phyloP scores from a whole-genome alignment of 2,329 filamentous ascomycete genomes.

The Apiospora phragmitis region DNA sequence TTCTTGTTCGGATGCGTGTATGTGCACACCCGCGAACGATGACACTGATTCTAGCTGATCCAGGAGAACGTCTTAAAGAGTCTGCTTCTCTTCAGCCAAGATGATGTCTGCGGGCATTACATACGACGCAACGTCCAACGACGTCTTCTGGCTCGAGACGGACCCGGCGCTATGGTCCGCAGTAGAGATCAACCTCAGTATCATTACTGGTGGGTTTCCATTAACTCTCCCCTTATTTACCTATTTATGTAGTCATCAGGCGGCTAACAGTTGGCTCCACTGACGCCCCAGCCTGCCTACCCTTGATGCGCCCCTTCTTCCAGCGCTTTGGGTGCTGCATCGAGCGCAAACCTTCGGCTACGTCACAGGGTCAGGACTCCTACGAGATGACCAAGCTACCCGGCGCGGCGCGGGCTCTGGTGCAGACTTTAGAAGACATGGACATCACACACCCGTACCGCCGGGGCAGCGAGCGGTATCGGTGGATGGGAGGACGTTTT shows the following conservation, averaged over 20 bases:
- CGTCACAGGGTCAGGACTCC: not conserved
- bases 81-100: conserved; percentile 10
- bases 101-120: conserved; percentile 7
- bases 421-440: not conserved
- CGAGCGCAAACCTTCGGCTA: not conserved
- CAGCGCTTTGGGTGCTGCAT: conserved; percentile 9
- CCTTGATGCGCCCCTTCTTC: conserved; percentile 11
- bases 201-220: conserved; percentile 7
- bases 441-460: not conserved
- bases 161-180: conserved; percentile 12
- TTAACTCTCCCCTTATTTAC: not conserved
- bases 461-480: not conserved
- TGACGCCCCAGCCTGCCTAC: not conserved
- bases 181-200: conserved; percentile 13
- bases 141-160: conserved; percentile 12
- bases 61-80: not conserved
- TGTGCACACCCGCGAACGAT: not conserved
- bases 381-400: not conserved
- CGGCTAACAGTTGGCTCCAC: not conserved
- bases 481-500: not conserved
- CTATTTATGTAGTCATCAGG: not conserved
- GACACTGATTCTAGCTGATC: not conserved
- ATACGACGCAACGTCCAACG: not conserved
- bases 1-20: conserved; percentile 11
- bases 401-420: not conserved